phyloP scores from a whole-genome alignment of 1,284 basidiomycete species.

The Trichosporon coremiiforme region DNA sequence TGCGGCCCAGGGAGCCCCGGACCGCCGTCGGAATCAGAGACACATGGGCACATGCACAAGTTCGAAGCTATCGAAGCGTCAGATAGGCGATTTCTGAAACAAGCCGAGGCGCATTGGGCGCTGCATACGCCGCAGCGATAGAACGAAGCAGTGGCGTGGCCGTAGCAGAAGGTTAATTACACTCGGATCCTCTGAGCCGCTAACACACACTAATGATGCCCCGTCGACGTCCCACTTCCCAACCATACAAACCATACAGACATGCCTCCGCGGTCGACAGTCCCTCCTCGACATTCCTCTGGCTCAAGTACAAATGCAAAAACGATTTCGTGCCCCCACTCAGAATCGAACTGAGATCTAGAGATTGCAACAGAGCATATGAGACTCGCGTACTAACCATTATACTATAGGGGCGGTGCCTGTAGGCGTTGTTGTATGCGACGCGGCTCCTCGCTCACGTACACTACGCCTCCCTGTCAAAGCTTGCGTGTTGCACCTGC shows the following conservation, averaged over 20 bases:
- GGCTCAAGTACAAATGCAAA: too few species aligned
- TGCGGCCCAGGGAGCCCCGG: background rate
- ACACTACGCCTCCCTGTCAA: too few species aligned
- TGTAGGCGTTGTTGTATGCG: too few species aligned
- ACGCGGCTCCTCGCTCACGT: too few species aligned
- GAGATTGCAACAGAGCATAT: conserved; percentile 16
- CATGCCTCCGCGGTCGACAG: too few species aligned
- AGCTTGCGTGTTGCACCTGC: too few species aligned
- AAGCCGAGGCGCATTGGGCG: background rate
- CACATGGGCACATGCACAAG: background rate
- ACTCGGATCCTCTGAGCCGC: too few species aligned
- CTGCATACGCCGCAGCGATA: background rate
- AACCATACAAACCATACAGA: too few species aligned
- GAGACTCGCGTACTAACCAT: conserved; percentile 19
- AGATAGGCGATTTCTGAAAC: background rate
- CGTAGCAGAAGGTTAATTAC: too few species aligned
- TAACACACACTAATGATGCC: background rate
- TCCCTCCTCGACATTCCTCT: too few species aligned
- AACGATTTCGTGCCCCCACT: conserved; percentile 13
- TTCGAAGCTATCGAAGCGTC: background rate
- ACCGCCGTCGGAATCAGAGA: background rate
- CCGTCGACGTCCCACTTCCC: background rate
- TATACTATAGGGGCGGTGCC: conserved; percentile 17
- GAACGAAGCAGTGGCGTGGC: background rate
- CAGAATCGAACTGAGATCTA: conserved; percentile 19